phyloP scores from a whole-genome alignment of 2,329 filamentous ascomycete species.

The Calonectria multiphialidica region DNA sequence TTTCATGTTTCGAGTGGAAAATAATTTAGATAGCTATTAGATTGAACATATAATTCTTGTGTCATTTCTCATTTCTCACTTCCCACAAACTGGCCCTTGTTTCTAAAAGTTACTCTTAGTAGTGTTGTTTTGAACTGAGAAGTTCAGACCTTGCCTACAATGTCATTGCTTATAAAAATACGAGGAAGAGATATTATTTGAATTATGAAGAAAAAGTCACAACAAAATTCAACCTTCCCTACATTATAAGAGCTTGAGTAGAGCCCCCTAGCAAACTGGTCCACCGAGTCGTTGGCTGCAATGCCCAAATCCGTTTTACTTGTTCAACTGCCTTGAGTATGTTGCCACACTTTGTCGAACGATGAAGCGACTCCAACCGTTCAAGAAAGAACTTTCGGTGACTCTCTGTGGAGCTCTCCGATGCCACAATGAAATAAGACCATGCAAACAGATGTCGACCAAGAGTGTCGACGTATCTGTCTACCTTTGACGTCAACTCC shows the following conservation, averaged over 20 bases:
- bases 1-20: neutral
- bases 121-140: too few species aligned
- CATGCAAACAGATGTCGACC: slow-evolving; percentile 20
- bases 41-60: too few species aligned
- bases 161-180: too few species aligned
- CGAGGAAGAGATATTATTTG: too few species aligned
- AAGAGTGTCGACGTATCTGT: slow-evolving; percentile 9
- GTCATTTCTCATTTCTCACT: too few species aligned
- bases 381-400: slow-evolving; percentile 13
- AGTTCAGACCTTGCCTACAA: too few species aligned
- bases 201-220: too few species aligned
- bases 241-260: slow-evolving; percentile 18
- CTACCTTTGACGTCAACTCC: slow-evolving; percentile 5
- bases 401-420: slow-evolving; percentile 9
- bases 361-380: neutral
- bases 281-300: slow-evolving; percentile 14
- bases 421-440: slow-evolving; percentile 23
- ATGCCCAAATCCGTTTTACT: slow-evolving; percentile 10
- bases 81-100: too few species aligned
- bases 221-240: neutral
- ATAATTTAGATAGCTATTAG: neutral
- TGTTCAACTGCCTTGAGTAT: slow-evolving; percentile 15
- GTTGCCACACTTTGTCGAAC: neutral
- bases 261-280: slow-evolving; percentile 16
- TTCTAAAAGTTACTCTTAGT: too few species aligned